Percentiles rank a stretch among this genome's conserved stretches.
Evolutionary conservation across 176 grass and related monocot species (phyloP).

Genomic region (Thinopyrum elongatum): DNA sequence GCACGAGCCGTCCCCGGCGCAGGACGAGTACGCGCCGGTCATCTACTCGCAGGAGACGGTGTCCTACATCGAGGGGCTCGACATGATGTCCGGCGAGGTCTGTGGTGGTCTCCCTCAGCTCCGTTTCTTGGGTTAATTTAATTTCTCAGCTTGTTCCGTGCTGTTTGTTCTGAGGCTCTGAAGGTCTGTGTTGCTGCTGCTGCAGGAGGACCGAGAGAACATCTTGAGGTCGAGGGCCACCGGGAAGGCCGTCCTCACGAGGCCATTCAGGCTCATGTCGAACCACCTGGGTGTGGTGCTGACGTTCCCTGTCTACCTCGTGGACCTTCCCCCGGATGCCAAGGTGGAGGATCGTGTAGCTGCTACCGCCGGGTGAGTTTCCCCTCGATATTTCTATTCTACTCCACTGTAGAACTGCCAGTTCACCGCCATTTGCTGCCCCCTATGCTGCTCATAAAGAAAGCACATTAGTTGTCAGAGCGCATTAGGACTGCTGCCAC

Average conservation of each 20-base stretch:
- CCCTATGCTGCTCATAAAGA: background rate
- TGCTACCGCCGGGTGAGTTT: slow-evolving; percentile 84
- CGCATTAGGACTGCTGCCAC: background rate
- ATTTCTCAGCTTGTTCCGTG: background rate
- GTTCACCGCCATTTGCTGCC: background rate
- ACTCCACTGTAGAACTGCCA: background rate
- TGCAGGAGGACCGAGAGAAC: slow-evolving; percentile 92
- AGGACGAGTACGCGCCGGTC: slow-evolving; percentile 93
- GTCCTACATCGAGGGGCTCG: slow-evolving; percentile 95
- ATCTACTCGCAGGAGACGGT: slow-evolving; percentile 94
- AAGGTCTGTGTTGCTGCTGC: background rate
- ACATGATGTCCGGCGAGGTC: slow-evolving; percentile 93
- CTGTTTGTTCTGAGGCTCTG: too few species aligned
- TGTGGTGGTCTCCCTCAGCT: background rate
- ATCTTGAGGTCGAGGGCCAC: slow-evolving; percentile 73
- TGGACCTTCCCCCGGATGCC: slow-evolving; percentile 50
- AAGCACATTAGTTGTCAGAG: background rate
- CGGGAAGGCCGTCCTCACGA: slow-evolving; percentile 88
- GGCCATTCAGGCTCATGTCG: slow-evolving; percentile 83
- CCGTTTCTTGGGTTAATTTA: background rate
- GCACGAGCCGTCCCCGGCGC: slow-evolving; percentile 71
- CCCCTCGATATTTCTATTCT: background rate
- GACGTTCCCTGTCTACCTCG: slow-evolving; percentile 86
- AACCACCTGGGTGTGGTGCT: slow-evolving; percentile 91
- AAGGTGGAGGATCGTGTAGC: slow-evolving; percentile 66